Conservation (phyloP, 192 early-diverging fungal species). For the Dimargaris verticillata region DNA sequence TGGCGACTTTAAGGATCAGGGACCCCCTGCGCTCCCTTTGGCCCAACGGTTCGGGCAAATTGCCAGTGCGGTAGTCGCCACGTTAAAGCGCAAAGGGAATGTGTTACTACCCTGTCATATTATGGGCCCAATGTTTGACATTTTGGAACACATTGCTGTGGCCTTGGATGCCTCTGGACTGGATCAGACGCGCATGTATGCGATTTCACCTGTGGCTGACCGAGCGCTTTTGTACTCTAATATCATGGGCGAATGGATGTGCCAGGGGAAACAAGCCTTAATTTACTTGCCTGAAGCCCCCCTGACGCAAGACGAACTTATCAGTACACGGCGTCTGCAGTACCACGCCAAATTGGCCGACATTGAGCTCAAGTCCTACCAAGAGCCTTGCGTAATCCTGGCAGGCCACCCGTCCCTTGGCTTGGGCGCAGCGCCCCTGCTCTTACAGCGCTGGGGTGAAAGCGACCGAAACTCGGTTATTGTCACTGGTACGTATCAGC, state of each 20-base stretch:
- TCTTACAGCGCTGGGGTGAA: not conserved
- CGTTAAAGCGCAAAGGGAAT: slow-evolving; percentile 38
- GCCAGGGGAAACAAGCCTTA: not conserved
- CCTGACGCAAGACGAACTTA: not conserved
- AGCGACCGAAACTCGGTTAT: not conserved
- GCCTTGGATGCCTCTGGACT: slow-evolving; percentile 37
- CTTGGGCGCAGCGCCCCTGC: not conserved
- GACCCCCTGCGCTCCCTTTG: slow-evolving; percentile 22
- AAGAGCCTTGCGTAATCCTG: slow-evolving; percentile 3
- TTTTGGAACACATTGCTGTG: slow-evolving; percentile 42
- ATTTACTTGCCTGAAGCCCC: slow-evolving; percentile 7
- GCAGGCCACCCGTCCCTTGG: slow-evolving; percentile 2
- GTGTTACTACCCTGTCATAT: slow-evolving; percentile 51
- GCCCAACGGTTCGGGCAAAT: slow-evolving; percentile 11
- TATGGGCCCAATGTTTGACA: slow-evolving; percentile 57
- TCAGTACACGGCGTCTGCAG: not conserved
- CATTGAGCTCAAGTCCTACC: not conserved
- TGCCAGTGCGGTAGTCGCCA: slow-evolving; percentile 16
- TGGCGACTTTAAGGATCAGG: slow-evolving; percentile 14
- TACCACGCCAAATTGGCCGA: not conserved
- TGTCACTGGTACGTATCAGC: too few species aligned
- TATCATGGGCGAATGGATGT: slow-evolving; percentile 68
- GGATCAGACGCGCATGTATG: slow-evolving; percentile 42
- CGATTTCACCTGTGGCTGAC: slow-evolving; percentile 60
- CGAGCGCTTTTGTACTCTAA: slow-evolving; percentile 61